Percentiles rank a stretch among this genome's conserved stretches.
phyloP scores from a whole-genome alignment of 2,329 filamentous ascomycete species.

The Venturia asperata region DNA sequence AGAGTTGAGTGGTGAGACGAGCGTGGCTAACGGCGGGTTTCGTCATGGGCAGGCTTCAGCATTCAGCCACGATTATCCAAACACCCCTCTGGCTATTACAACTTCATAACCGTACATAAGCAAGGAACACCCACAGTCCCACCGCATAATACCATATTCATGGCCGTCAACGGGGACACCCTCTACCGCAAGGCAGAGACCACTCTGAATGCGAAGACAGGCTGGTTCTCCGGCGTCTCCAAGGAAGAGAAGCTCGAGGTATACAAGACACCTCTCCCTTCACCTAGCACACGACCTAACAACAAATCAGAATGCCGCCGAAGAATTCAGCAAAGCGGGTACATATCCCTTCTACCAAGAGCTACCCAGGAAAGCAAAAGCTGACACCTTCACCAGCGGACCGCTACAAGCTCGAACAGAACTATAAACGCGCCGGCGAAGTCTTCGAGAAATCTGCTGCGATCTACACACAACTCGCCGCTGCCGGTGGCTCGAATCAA shows the following conservation, averaged over 20 bases:
- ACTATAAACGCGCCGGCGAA: slow-evolving; percentile 8
- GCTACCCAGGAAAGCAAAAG: neutral
- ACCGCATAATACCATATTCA: neutral
- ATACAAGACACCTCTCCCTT: neutral
- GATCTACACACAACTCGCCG: slow-evolving; percentile 53
- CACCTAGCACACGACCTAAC: neutral
- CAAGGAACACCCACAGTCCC: neutral
- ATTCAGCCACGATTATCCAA: neutral
- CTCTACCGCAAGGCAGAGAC: slow-evolving; percentile 15
- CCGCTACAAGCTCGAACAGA: slow-evolving; percentile 12
- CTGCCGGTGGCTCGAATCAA: neutral
- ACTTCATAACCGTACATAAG: neutral
- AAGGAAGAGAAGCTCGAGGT: slow-evolving; percentile 14
- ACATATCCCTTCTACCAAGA: neutral
- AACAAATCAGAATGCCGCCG: slow-evolving; percentile 2
- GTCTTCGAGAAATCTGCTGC: slow-evolving; percentile 3
- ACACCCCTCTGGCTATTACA: neutral
- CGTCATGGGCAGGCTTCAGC: neutral
- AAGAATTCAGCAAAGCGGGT: slow-evolving; percentile 16
- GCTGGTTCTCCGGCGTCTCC: slow-evolving; percentile 13
- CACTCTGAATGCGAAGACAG: slow-evolving; percentile 10
- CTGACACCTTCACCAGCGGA: slow-evolving; percentile 9
- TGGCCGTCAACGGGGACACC: slow-evolving; percentile 8
- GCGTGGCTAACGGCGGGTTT: neutral
- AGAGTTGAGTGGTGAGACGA: neutral